phyloP scores from a whole-genome alignment of 257 asterid genomes.

The Linaria vulgaris region DNA sequence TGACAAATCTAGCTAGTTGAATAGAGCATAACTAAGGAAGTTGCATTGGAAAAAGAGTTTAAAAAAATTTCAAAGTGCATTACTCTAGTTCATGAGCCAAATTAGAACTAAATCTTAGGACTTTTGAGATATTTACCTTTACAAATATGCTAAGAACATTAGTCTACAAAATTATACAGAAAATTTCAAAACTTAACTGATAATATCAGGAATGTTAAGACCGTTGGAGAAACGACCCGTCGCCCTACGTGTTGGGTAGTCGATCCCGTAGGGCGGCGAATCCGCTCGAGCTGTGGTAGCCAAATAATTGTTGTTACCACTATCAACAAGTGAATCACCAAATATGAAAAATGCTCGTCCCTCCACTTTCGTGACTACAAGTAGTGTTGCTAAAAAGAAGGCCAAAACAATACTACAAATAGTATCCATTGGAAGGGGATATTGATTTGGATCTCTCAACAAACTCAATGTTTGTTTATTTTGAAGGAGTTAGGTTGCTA shows the following conservation, averaged over 20 bases:
- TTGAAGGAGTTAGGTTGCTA: slow-evolving; percentile 9
- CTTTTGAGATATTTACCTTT: too few relatives aligned
- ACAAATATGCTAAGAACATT: too few relatives aligned
- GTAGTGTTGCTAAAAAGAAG: slow-evolving; percentile 22
- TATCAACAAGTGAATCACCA: slow-evolving; percentile 66
- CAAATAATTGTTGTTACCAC: slow-evolving; percentile 62
- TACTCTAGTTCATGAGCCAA: too few relatives aligned
- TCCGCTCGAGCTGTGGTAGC: slow-evolving; percentile 67
- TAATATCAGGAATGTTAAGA: slow-evolving; percentile 54
- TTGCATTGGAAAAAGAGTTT: too few relatives aligned
- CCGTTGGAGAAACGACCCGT: slow-evolving; percentile 76
- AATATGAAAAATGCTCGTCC: slow-evolving; percentile 54
- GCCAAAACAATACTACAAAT: slow-evolving; percentile 18
- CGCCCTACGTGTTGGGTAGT: slow-evolving; percentile 46
- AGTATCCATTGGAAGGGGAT: slow-evolving; percentile 6
- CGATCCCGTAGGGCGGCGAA: slow-evolving; percentile 62
- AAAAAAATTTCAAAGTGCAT: too few relatives aligned
- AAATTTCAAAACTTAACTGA: slow-evolving; percentile 41
- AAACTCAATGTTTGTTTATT: slow-evolving; percentile 3
- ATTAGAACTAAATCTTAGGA: too few relatives aligned
- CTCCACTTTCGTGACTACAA: slow-evolving; percentile 22
- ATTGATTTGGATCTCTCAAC: slow-evolving; percentile 20
- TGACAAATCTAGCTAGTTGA: too few relatives aligned
- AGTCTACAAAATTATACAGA: background rate
- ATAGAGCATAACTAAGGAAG: too few relatives aligned